Percentiles rank a stretch among this genome's conserved stretches.
Evolutionary conservation across 306 rosid genomes (phyloP).

Genomic region (Cicer bijugum): DNA sequence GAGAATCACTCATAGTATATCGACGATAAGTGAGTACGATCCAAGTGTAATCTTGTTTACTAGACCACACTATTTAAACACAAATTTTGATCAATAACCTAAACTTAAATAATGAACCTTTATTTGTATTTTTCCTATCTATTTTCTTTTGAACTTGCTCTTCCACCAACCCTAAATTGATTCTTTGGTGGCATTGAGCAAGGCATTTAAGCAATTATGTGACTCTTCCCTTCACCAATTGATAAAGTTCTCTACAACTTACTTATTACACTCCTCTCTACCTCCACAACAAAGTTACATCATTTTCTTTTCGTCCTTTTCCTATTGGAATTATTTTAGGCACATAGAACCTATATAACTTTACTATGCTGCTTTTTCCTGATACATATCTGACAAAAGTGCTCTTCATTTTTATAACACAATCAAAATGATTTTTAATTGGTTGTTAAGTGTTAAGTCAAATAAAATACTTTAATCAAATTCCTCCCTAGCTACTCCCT

Average conservation of each 20-base stretch:
- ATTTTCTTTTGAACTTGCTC: no score
- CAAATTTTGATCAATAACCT: no score
- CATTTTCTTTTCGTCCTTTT: slow-evolving; percentile 66
- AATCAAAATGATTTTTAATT: slow-evolving; percentile 47
- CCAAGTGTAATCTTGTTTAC: no score
- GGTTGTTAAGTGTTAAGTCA: slow-evolving; percentile 48
- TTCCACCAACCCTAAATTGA: slow-evolving; percentile 19
- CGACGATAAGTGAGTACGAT: no score
- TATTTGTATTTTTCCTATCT: no score
- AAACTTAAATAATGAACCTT: no score
- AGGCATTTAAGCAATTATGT: slow-evolving; percentile 50
- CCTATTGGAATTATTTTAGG: slow-evolving; percentile 57
- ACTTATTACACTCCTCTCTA: slow-evolving; percentile 21
- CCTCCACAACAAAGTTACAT: slow-evolving; percentile 50
- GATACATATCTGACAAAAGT: slow-evolving; percentile 52
- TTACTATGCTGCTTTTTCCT: slow-evolving; percentile 42
- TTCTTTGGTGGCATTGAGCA: slow-evolving; percentile 34
- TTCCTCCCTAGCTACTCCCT: slow-evolving; percentile 17
- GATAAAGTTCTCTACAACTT: slow-evolving; percentile 49
- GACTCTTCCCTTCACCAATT: slow-evolving; percentile 46
- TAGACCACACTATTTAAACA: no score
- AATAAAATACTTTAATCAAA: slow-evolving; percentile 48
- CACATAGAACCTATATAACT: slow-evolving; percentile 50
- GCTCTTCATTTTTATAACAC: slow-evolving; percentile 52
- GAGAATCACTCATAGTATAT: no score